phyloP scores from a whole-genome alignment of 2,329 filamentous ascomycete genomes.

The Botryotinia globosa region DNA sequence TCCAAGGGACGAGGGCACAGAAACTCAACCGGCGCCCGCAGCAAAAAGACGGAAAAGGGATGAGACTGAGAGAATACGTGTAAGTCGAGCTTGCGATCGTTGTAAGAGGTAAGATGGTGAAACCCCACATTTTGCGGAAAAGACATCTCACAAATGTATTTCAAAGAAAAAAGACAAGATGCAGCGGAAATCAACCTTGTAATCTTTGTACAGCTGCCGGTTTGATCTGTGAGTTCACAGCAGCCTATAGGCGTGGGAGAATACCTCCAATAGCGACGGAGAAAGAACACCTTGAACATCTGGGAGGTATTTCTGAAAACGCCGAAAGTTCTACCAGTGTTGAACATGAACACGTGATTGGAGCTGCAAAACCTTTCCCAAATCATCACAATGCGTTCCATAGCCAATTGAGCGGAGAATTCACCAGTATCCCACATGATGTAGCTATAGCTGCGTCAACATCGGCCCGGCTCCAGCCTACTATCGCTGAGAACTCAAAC shows the following conservation, averaged over 20 bases:
- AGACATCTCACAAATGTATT: background rate
- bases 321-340: background rate
- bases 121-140: too few species aligned
- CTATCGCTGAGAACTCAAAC: background rate
- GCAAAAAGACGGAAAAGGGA: conserved; percentile 27
- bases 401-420: background rate
- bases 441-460: conserved; percentile 18
- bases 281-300: background rate
- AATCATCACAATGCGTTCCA: conserved; percentile 4
- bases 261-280: conserved; percentile 40
- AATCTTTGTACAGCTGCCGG: conserved; percentile 35
- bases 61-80: conserved; percentile 33
- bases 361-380: background rate
- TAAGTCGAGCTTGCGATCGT: conserved; percentile 48
- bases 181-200: conserved; percentile 43
- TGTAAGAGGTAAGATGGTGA: conserved; percentile 45
- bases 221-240: conserved; percentile 47
- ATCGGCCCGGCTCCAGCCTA: background rate
- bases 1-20: background rate
- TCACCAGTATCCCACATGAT: conserved; percentile 3
- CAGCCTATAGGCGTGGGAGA: conserved; percentile 48
- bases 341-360: conserved; percentile 9
- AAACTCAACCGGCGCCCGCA: background rate
- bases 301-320: background rate
- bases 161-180: conserved; percentile 43